Base-by-base conservation (phyloP, 2,329 filamentous ascomycete genomes). In the Hypomyces rosellus region DNA sequence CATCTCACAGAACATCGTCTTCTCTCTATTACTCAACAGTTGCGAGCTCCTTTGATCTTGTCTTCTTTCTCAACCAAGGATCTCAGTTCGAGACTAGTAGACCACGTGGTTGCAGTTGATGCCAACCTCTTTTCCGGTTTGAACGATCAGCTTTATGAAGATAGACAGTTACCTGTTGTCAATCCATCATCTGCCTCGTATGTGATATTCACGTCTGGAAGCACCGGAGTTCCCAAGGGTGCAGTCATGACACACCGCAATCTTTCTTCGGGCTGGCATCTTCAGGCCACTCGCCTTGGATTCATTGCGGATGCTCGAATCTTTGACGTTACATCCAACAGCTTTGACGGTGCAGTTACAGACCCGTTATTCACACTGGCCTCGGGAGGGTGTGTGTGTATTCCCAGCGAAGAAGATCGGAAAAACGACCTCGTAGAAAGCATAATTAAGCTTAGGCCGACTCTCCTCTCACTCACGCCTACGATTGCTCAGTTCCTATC, bases 161-260 rank as follows among this genome's bases (percentile, higher is more conserved):
- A 30, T 11, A 30, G 25, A 6, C 25, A 11, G 3, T 6, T 30
- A 6, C 25, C 25, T 25, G 39, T 20, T 18, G n/a, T 20, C 18
- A 33, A 42, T 4, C 33, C 52, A 2, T 25, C 37, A 2, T 48
- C 39, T 12, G 49, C 51, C 14, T 49, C 49, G 4, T 58, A 59
- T 22, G 73, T 75, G 55, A 74, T 76, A 60, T 76, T 75, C 57
- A 77, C 74, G 30, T 76, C 74, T 16, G 74, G 74, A 16, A 75
- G 71, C n/a, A 77, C 74, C 1, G 74, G 74, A 9, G 62, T 63
- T 9, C 77, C 77, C 1, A 81, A 81, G 59, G 76, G 76, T 15
- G 74, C 77, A 13, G 67, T 76, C 13, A 63, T 73, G 46, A 65
- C 67, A 4, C 71, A 74, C 49, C 60, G 56, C 18, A 69, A 71